A percentile compares a stretch with the other conserved stretches of the same genome.
phyloP scores from a whole-genome alignment of 805 yeast genomes.

The Zygosaccharomyces pseudorouxii region DNA sequence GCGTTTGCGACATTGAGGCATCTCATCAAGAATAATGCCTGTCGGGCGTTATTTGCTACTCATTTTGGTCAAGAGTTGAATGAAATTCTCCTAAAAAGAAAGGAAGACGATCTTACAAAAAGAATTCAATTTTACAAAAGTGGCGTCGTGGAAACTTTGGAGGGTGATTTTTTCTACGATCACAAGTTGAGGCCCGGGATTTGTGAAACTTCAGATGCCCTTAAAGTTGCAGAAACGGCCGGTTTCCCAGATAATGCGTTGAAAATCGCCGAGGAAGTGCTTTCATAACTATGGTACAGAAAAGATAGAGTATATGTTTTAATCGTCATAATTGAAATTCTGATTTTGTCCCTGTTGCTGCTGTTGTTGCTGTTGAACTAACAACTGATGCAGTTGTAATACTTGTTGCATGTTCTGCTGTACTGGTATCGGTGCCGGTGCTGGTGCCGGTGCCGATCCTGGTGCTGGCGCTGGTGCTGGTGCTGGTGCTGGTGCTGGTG shows the following conservation, averaged over 20 bases:
- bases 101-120: constrained; percentile 20
- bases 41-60: constrained; percentile 83
- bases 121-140: constrained; percentile 23
- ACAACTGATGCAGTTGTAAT: constrained; percentile 24
- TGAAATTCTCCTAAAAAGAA: constrained; percentile 35
- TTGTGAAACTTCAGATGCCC: constrained; percentile 70
- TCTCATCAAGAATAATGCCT: constrained; percentile 49
- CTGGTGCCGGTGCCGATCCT: too few species aligned
- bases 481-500: neutral
- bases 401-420: constrained; percentile 22
- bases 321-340: constrained; percentile 10
- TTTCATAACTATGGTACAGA: constrained; percentile 5
- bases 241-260: constrained; percentile 68
- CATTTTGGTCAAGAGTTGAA: constrained; percentile 64
- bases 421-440: neutral
- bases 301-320: neutral
- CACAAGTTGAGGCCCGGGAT: constrained; percentile 62
- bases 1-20: constrained; percentile 71
- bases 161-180: constrained; percentile 36
- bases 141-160: constrained; percentile 27
- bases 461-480: neutral
- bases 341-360: constrained; percentile 9
- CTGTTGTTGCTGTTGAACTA: constrained; percentile 20
- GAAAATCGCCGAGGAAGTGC: constrained; percentile 43
- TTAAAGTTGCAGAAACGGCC: constrained; percentile 70